phyloP scores from a whole-genome alignment of 2,329 filamentous ascomycete genomes.

The Microsporum canis region DNA sequence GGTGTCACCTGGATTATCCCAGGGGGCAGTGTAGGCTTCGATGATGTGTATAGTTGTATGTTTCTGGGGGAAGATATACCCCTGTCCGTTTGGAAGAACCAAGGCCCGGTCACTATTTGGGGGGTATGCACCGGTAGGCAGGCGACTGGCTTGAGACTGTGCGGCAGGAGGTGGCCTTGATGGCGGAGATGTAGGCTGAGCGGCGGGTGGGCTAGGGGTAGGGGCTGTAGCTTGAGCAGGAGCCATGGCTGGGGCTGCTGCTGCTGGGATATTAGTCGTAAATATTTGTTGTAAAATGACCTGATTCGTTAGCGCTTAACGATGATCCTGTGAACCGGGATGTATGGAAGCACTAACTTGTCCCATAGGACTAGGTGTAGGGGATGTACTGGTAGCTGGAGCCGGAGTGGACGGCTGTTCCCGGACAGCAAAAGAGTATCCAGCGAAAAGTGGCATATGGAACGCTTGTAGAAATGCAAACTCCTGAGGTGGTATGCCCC shows the following conservation, averaged over 20 bases:
- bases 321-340: no score
- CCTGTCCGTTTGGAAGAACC: conserved; percentile 45
- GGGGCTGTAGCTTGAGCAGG: conserved; percentile 8
- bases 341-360: background rate
- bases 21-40: conserved; percentile 29
- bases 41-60: conserved; percentile 52
- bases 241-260: conserved; percentile 12
- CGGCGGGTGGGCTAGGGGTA: conserved; percentile 11
- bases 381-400: background rate
- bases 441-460: background rate
- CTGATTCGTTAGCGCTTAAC: background rate
- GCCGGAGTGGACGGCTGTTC: background rate
- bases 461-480: background rate
- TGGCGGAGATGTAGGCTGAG: conserved; percentile 12
- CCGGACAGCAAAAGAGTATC: background rate
- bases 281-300: background rate
- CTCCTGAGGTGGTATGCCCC: conserved; percentile 20
- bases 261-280: background rate
- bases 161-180: conserved; percentile 25
- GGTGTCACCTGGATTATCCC: conserved; percentile 25
- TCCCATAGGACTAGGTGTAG: background rate
- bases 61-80: conserved; percentile 49
- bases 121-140: conserved; percentile 44
- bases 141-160: conserved; percentile 25
- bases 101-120: conserved; percentile 35